Base-by-base conservation (phyloP, 1,284 basidiomycete genomes). In the Malassezia furfur region DNA sequence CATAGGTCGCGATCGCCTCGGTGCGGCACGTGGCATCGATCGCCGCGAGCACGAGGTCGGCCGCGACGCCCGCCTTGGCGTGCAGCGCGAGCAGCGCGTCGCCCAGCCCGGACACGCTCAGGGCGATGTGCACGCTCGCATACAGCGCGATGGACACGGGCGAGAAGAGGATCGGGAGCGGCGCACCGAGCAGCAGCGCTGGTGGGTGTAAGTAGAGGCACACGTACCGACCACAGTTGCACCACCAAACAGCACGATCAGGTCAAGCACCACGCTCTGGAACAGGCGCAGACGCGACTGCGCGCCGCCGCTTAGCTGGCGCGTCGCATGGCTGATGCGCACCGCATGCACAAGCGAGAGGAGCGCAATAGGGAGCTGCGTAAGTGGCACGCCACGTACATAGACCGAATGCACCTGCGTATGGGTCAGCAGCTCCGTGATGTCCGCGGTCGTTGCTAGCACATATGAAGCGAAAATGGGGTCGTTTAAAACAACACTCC, bases 201-300 rank as follows among this genome's bases (percentile, higher is more conserved):
- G 40, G 15, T 5, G 7, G 9, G 38, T 19, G 38, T 40, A 7
- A 28, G 25, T 8, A 34, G 32, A 7, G 11, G 11, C 2, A 5
- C 11, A 43, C 40, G 30, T 10, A 43, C 40, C 40, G 19, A 55
- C 39, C 1, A 55, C 17, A 6, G 36, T 40, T 0, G 52, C 47
- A 8, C 63, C 60, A n/a, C 62, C 65, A 52, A 70, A 68, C 48
- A 70, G 61, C 32, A 68, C 52, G 22, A 67, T 60, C 51, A 62
- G 60, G 37, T 67, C 60, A 14, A 70, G 54, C 11, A 68, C 32
- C 9, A 66, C 51, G 12, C 65, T 58, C 50, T 68, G 67, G 51
- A 62, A 63, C 9, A 67, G 34, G 30, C 52, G 44, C 12, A 65
- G 48, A 7, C 46, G 50, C 30, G 47, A 57, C 32, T 40, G 50